Evolutionary conservation across 2,329 filamentous ascomycete species (phyloP), one percentile per base, ranked within the genome.

Genomic region (Pseudopithomyces chartarum): DNA sequence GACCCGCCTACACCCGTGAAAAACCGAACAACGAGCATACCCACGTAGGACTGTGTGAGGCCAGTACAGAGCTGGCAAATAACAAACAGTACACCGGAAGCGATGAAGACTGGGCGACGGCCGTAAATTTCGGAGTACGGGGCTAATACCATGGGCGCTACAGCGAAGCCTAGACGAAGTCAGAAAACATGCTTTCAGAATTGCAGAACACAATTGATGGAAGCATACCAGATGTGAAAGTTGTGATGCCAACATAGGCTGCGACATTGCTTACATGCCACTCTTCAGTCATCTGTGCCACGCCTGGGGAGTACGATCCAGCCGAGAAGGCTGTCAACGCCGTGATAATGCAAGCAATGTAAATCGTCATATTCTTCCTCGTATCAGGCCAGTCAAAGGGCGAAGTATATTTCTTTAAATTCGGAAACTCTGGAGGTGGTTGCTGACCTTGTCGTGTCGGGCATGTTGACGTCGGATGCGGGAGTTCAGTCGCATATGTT

Each of bases 51-150:
- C 0, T 82, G 80, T 6, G 91, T 90, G 0, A 91, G 80, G 4
- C 90, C 91, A 69, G 90, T 93, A 6, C 88, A 86, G 26, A 90
- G 81, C 69, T 92, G 88, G 68, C 87, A 90, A 50, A 85, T 75
- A 5, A 91, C 85, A 66, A 90, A 95, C 1, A 96, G 69, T 15
- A 89, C 69, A 0, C 92, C 92, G 8, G 90, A 88, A 1, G 81
- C 80, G 22, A 93, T 81, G 67, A 97, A 95, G 33, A 96, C 90
- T 0, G 92, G 91, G 54, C 91, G 87, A 2, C 93, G 86, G 3
- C 93, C 93, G 75, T 95, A 92, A 71, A 96, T 89, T 76, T 97
- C 93, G 0, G 89, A 92, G 62, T 97, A 89, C 0, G 93, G 93
- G 0, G 93, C 93, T 0, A 97, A 83, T 0, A 91, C 82, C 92